phyloP scores from a whole-genome alignment of 495 filamentous ascomycete genomes.

The Evansstolkia leycettana region DNA sequence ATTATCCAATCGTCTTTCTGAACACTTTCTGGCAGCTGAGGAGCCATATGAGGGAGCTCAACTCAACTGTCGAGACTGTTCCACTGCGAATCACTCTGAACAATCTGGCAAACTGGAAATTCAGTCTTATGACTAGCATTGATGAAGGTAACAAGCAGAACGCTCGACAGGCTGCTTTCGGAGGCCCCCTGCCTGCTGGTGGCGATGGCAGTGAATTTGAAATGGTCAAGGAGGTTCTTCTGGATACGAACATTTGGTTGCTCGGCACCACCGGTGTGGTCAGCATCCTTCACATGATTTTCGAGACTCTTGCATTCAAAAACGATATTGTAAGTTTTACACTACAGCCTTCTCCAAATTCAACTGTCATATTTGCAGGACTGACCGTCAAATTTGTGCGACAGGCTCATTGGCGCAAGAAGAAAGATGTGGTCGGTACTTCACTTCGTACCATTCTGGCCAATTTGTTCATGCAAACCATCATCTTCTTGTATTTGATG shows the following conservation, averaged over 20 bases:
- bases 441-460: conserved; percentile 91
- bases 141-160: conserved; percentile 80
- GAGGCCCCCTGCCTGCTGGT: conserved; percentile 49
- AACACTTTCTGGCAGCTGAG: conserved; percentile 97
- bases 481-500: conserved; percentile 97
- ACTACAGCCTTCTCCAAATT: not conserved
- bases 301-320: conserved; percentile 94
- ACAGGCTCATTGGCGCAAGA: conserved; percentile 86
- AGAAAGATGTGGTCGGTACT: conserved; percentile 96
- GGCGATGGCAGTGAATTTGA: conserved; percentile 80
- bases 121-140: conserved; percentile 67
- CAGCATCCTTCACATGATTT: conserved; percentile 81
- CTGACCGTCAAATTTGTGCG: conserved; percentile 7
- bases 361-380: not conserved
- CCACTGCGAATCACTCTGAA: conserved; percentile 77
- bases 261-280: conserved; percentile 75
- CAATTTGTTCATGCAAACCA: conserved; percentile 93
- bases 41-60: conserved; percentile 81
- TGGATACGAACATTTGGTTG: conserved; percentile 90
- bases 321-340: conserved; percentile 62
- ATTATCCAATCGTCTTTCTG: conserved; percentile 82
- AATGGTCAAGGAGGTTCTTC: conserved; percentile 84
- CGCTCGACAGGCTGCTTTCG: conserved; percentile 54
- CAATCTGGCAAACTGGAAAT: conserved; percentile 84
- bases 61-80: conserved; percentile 75